A percentile compares a stretch with the other conserved stretches of the same genome.
Evolutionary conservation across 148 eudicot species (phyloP).

Genomic region (Diospyros kaki): DNA sequence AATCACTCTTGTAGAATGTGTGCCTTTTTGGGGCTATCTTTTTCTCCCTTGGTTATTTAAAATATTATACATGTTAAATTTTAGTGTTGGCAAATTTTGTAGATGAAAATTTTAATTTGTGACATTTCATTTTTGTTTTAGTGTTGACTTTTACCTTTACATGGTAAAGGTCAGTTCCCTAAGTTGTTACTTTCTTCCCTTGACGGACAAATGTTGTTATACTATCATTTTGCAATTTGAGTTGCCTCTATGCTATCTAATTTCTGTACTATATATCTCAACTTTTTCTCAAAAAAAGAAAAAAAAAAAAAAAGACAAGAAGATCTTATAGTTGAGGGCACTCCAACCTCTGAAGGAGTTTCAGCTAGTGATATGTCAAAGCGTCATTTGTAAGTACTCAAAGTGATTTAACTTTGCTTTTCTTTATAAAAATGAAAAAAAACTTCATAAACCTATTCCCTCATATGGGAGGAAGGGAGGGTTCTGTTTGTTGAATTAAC

Average conservation of each 20-base stretch:
- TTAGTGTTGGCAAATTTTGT: too few species aligned
- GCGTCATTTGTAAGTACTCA: conserved; percentile 65
- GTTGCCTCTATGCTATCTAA: background rate
- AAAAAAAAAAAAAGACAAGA: conserved; percentile 45
- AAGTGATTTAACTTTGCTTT: background rate
- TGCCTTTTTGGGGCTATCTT: too few species aligned
- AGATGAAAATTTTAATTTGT: too few species aligned
- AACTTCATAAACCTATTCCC: background rate
- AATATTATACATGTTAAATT: too few species aligned
- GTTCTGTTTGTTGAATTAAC: background rate
- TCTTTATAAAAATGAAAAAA: background rate
- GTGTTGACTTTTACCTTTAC: too few species aligned
- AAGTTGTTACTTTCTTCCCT: background rate
- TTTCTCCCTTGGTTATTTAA: too few species aligned
- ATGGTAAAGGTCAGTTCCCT: conserved; percentile 62
- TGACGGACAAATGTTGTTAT: background rate
- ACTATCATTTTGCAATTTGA: background rate
- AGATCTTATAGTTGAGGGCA: conserved; percentile 67
- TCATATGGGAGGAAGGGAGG: background rate
- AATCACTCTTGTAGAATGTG: too few species aligned
- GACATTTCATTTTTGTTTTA: too few species aligned
- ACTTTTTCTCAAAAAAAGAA: background rate
- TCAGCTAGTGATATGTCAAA: conserved; percentile 73
- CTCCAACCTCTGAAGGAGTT: conserved; percentile 94
- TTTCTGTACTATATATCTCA: background rate